Evolutionary conservation across 2,329 filamentous ascomycete species (phyloP).

Genomic region (Shiraia bambusicola): DNA sequence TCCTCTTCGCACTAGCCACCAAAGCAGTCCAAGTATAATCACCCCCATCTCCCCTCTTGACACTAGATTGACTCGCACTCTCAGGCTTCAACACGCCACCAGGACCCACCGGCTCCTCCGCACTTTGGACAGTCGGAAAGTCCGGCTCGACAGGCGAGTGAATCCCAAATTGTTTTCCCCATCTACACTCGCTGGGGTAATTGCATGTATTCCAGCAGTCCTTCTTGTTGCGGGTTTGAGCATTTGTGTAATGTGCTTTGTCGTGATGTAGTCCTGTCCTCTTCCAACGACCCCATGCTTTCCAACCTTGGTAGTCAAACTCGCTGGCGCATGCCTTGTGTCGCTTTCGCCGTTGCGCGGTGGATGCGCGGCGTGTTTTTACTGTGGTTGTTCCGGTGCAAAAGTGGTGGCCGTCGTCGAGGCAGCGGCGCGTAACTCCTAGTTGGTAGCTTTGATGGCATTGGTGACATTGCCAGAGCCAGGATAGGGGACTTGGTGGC

Average conservation of each 20-base stretch:
- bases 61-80: conserved; percentile 6
- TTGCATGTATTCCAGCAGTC: conserved; percentile 51
- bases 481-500: conserved; percentile 40
- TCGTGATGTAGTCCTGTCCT: conserved; percentile 11
- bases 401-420: conserved; percentile 57
- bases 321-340: conserved; percentile 51
- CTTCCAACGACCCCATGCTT: conserved; percentile 49
- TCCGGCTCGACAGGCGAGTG: conserved; percentile 21
- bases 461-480: conserved; percentile 58
- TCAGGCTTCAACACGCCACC: conserved; percentile 18
- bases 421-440: conserved; percentile 54
- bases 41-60: conserved; percentile 9
- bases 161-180: conserved; percentile 34
- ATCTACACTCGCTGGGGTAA: conserved; percentile 51
- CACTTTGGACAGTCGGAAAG: conserved; percentile 1
- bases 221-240: conserved; percentile 10
- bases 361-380: conserved; percentile 32
- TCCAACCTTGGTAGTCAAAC: conserved; percentile 58
- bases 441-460: conserved; percentile 52
- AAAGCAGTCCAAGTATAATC: conserved; percentile 29
- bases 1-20: conserved; percentile 27
- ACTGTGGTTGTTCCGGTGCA: conserved; percentile 51
- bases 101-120: background rate
- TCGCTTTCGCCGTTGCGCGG: conserved; percentile 18
- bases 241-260: background rate